Conservation (phyloP, 805 yeast species). For the Starmerella stellata region DNA sequence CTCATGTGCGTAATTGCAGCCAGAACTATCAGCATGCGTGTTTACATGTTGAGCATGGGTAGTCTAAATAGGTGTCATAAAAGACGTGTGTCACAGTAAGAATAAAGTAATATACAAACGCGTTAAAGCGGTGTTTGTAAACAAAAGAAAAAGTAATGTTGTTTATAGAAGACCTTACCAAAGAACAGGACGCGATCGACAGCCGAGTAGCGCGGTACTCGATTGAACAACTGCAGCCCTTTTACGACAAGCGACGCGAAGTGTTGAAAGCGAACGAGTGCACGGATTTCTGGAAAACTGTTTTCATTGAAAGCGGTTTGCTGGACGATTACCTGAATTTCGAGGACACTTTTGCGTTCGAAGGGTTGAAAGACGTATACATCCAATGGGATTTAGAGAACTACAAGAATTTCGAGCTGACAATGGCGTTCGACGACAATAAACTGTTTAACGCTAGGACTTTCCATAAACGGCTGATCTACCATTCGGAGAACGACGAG, state of each 20-base stretch:
- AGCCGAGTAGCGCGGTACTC: conserved; percentile 13
- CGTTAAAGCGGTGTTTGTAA: too few species aligned
- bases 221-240: conserved; percentile 30
- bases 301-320: conserved; percentile 59
- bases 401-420: conserved; percentile 41
- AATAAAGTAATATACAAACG: too few species aligned
- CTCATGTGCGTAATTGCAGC: too few species aligned
- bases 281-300: conserved; percentile 63
- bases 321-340: conserved; percentile 58
- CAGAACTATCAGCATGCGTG: too few species aligned
- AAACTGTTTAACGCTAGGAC: conserved; percentile 36
- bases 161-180: conserved; percentile 2
- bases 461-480: conserved; percentile 40
- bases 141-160: conserved; percentile 3
- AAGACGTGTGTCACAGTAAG: too few species aligned
- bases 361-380: conserved; percentile 42
- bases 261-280: conserved; percentile 40
- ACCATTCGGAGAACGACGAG: conserved; percentile 5
- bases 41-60: too few species aligned
- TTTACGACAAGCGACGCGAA: conserved; percentile 40
- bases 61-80: too few species aligned
- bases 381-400: conserved; percentile 31
- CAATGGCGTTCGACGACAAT: conserved; percentile 38
- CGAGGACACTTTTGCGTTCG: conserved; percentile 62
- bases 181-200: conserved; percentile 15